Percentiles rank a stretch among this genome's conserved stretches.
phyloP scores from a whole-genome alignment of 164 flowering plant species.

The Chimonanthus praecox region DNA sequence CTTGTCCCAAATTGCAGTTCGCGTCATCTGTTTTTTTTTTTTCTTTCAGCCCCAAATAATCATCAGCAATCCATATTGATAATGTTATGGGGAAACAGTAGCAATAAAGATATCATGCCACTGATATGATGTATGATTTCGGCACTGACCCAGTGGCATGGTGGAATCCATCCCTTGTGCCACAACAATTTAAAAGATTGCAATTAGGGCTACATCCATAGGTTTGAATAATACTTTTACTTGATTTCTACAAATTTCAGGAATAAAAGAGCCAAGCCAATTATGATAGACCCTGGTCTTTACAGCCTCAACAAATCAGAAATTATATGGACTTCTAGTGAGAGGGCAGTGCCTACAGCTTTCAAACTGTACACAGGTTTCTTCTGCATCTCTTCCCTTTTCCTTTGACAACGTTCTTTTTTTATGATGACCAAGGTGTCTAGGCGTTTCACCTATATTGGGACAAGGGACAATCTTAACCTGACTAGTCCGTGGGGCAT shows the following conservation, averaged over 20 bases:
- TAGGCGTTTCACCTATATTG: no score
- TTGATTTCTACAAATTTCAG: conserved; percentile 30
- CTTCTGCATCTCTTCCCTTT: neutral
- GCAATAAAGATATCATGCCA: neutral
- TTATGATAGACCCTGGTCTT: conserved; percentile 82
- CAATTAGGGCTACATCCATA: neutral
- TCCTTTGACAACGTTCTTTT: neutral
- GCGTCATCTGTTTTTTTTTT: neutral
- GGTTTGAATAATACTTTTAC: neutral
- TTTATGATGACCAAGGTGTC: no score
- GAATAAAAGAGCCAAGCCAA: conserved; percentile 85
- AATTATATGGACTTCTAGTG: conserved; percentile 76
- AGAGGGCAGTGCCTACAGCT: conserved; percentile 73
- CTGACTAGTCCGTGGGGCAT: no score
- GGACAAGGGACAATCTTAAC: no score
- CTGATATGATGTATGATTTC: neutral
- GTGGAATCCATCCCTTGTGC: neutral
- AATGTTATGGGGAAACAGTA: neutral
- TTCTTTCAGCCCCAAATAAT: neutral
- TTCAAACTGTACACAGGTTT: conserved; percentile 85
- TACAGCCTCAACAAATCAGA: conserved; percentile 81
- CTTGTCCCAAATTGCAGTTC: neutral
- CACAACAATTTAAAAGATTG: neutral
- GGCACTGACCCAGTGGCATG: neutral
- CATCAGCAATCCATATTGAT: neutral